These are phyloP conservation scores for Pleurotus pulmonarius DNA, from an alignment of 768 basidiomycete species.

Conservation along the genomic window DNA sequence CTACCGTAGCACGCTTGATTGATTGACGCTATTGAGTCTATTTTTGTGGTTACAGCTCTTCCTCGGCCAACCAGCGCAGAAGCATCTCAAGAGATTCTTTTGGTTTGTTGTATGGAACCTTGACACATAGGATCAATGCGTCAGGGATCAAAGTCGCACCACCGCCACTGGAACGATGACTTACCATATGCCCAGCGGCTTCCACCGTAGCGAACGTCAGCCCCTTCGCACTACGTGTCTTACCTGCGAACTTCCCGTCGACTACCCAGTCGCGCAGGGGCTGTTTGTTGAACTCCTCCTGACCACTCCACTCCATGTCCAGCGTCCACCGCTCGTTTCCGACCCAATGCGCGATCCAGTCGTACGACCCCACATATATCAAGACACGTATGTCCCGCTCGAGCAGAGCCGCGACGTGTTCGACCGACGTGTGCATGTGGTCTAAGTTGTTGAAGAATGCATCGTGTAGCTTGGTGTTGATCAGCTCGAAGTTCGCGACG, in stretches of 20 bases:
- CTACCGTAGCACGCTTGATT: too few species aligned
- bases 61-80: conserved; percentile 41
- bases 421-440: conserved; percentile 29
- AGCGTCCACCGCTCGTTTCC: conserved; percentile 40
- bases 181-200: conserved; percentile 71
- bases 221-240: conserved; percentile 35
- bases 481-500: conserved; percentile 29
- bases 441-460: conserved; percentile 44
- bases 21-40: too few species aligned
- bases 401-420: conserved; percentile 51
- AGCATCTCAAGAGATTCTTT: conserved; percentile 47
- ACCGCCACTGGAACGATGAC: conserved; percentile 11
- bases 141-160: background rate
- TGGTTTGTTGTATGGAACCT: conserved; percentile 66
- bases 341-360: conserved; percentile 59
- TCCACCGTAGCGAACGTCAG: conserved; percentile 64
- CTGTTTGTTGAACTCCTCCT: conserved; percentile 31
- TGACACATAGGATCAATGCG: background rate
- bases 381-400: conserved; percentile 57
- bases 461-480: conserved; percentile 30
- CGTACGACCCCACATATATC: conserved; percentile 53
- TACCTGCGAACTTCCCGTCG: conserved; percentile 38
- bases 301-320: conserved; percentile 41
- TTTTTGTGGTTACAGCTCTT: conserved; percentile 11
- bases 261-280: conserved; percentile 58